Evolutionary conservation across 495 filamentous ascomycete species (phyloP), one percentile per base, ranked within the genome.

Genomic region (Cercophora samala): DNA sequence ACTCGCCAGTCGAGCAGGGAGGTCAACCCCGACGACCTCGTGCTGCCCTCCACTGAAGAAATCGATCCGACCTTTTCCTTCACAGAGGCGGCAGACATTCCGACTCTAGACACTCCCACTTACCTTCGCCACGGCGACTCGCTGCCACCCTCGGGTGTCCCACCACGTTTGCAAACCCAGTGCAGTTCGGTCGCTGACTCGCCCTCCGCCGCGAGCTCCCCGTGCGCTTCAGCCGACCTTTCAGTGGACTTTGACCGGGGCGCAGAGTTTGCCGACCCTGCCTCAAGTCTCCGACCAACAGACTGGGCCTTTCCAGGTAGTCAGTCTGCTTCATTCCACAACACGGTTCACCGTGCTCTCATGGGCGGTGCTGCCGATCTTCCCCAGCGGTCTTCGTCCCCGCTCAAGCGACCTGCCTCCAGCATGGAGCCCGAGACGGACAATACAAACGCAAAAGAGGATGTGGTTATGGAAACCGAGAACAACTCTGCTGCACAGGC

Each of bases 201-300:
- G 75, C 75, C 79, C 53, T 82, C 82, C 53, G 78, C 81, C 19
- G 84, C 87, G 62, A 91, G 89, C 73, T 90, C 86, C 29, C 89
- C 90, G 17, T 88, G 85, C 71, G 87, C 87, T 68, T 93, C 88
- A 84, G 86, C 89, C 70, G 87, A 86, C 58, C 78, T 93, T 63
- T 86, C 87, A 62, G 79, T 93, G 59, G 85, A 89, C 65, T 84
- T 84, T 68, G 89, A 90, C 69, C 78, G 82, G 58, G 79, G 75
- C 66, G 79, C 82, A 69, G 87, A 88, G 56, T 84, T 77, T 42
- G 67, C 59, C 59, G 73, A 77, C 24, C 59, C 69, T 18, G 65
- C 64, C 58, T 68, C 71, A 32, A 69, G 69, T 19, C 64, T 68
- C 11, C 72, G 70, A 59, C 60, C 66, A 55, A 68, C 68, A n/a